phyloP scores from a whole-genome alignment of 345 rosid species.

The Populus pruinosa region DNA sequence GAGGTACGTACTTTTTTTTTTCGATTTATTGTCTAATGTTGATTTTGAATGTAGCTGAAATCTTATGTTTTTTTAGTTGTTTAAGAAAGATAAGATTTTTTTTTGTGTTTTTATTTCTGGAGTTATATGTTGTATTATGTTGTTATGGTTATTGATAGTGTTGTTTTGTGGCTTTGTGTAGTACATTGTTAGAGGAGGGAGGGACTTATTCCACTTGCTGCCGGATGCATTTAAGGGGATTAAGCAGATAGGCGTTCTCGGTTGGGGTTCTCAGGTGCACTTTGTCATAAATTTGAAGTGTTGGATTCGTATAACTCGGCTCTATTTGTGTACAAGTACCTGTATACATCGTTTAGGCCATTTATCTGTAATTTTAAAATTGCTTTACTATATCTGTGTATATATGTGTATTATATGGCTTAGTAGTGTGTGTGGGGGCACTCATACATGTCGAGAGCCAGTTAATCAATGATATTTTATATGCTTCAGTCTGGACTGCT shows the following conservation, averaged over 20 bases:
- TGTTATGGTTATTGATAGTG: neutral
- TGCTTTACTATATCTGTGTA: too few relatives aligned
- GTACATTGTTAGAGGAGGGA: conserved; percentile 98
- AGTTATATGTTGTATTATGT: neutral
- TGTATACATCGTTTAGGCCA: neutral
- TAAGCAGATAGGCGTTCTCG: conserved; percentile 91
- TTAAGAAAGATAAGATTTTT: neutral
- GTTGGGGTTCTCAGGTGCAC: conserved; percentile 87
- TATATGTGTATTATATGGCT: too few relatives aligned
- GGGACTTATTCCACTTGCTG: conserved; percentile 77
- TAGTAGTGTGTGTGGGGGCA: too few relatives aligned
- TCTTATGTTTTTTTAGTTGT: neutral
- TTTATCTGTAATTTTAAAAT: neutral
- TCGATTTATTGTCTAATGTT: neutral
- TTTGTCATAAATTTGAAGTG: neutral
- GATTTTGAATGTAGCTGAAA: neutral
- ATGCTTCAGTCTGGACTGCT: neutral
- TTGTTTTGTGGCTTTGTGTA: conserved; percentile 8
- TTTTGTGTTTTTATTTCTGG: neutral
- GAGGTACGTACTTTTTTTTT: conserved; percentile 39
- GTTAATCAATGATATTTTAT: neutral
- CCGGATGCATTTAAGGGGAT: conserved; percentile 83
- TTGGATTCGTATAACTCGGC: neutral
- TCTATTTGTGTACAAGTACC: neutral
- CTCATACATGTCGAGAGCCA: neutral